phyloP scores from a whole-genome alignment of 2,329 filamentous ascomycete species.

The Verticillium longisporum region DNA sequence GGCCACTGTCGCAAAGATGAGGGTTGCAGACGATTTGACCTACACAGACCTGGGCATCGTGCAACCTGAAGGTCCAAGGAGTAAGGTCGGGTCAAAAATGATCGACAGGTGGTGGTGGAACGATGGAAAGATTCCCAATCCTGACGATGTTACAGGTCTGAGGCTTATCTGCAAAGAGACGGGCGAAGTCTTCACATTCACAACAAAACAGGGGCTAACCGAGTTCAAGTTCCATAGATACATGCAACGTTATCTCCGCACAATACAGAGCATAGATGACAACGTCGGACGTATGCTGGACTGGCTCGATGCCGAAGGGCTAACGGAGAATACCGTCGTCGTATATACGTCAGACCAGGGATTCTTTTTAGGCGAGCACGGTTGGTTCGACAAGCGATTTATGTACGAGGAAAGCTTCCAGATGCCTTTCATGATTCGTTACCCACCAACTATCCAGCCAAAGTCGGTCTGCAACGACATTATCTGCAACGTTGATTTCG shows the following conservation, averaged over 20 bases:
- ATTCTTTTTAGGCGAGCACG: conserved; percentile 50
- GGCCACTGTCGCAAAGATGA: conserved; percentile 42
- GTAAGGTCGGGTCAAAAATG: conserved; percentile 17
- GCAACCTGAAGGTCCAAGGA: conserved; percentile 40
- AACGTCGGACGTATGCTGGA: conserved; percentile 41
- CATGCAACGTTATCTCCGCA: conserved; percentile 47
- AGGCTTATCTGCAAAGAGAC: conserved; percentile 38
- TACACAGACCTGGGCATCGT: conserved; percentile 39
- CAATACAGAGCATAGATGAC: conserved; percentile 45
- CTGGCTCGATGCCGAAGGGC: conserved; percentile 31
- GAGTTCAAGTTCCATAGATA: conserved; percentile 52
- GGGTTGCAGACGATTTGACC: conserved; percentile 42
- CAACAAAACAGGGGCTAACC: conserved; percentile 30
- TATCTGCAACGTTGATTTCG: conserved; percentile 48
- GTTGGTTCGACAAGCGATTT: conserved; percentile 52
- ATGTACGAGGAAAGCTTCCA: conserved; percentile 53
- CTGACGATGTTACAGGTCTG: conserved; percentile 19
- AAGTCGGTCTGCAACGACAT: conserved; percentile 37
- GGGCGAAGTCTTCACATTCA: conserved; percentile 38
- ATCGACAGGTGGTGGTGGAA: conserved; percentile 16
- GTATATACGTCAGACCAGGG: conserved; percentile 50
- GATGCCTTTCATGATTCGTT: conserved; percentile 46
- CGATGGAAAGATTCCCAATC: conserved; percentile 31
- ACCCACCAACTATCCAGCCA: conserved; percentile 31
- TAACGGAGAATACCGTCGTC: conserved; percentile 40